Evolutionary conservation across 257 asterid genomes (phyloP), one percentile per base, ranked within the genome.

Genomic region (Solanum chaucha): DNA sequence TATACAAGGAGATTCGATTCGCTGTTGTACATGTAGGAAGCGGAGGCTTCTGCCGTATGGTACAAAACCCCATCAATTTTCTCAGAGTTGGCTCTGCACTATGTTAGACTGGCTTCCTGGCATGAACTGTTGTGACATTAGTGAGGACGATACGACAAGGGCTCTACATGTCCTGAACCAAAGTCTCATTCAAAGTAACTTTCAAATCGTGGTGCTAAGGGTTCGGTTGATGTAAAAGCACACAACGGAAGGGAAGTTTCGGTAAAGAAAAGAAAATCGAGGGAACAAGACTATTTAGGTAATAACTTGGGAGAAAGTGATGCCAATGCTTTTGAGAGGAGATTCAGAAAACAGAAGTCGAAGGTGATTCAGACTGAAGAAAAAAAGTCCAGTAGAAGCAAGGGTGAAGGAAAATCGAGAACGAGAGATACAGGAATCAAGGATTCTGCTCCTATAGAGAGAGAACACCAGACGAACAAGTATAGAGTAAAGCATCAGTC

Each of bases 41-140:
- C 92, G 98, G 98, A 96, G 98, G 75, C 96, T 93, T 89, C 87
- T 96, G 67, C 98, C 97, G 12, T 89, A 84, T 41, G 98, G 97
- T 81, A 90, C 75, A 58, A 87, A 65, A 89, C 84, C 93, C 41
- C 90, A 92, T 36, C 88, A 92, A 35, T 90, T 94, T 35, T 97
- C 97, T 46, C 95, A 92, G 3, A 91, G 91, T 83, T 96, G 98
- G 99, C 22, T 89, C 24, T 97, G 99, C 93, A 89, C 93, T 91
- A 93, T 96, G 99, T 93, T 88, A 77, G 44, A 93, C 89, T 95
- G 99, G 98, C 96, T 96, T 98, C 96, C 99, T 89, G 97, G 98
- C 85, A 91, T 94, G 97, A 96, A 96, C 90, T 87, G 46, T 46
- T 96, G 26, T 58, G 11, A 20, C 26, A 20, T 58, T 58, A 58